These are phyloP conservation scores for Odontarrhena argentea DNA, from an alignment of 345 rosid genomes.

Conservation along the genomic window DNA sequence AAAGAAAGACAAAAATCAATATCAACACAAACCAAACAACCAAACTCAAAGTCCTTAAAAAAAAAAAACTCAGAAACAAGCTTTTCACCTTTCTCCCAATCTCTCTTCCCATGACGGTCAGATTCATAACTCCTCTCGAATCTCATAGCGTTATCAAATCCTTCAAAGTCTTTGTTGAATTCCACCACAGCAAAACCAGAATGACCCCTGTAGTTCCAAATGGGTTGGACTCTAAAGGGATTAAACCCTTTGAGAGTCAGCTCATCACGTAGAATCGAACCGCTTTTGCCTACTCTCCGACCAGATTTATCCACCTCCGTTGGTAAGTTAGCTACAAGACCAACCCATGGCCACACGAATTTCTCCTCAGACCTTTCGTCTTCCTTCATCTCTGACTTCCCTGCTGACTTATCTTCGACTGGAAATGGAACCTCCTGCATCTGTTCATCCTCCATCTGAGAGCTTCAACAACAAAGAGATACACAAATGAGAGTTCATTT, in stretches of 20 bases:
- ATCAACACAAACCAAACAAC: not conserved
- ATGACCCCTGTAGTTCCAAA: slow-evolving; percentile 60
- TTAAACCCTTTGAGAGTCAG: slow-evolving; percentile 57
- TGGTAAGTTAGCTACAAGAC: slow-evolving; percentile 65
- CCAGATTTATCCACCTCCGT: slow-evolving; percentile 44
- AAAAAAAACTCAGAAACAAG: not conserved
- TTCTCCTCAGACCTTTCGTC: not conserved
- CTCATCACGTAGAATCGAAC: slow-evolving; percentile 54
- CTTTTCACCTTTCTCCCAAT: slow-evolving; percentile 34
- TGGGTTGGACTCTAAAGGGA: slow-evolving; percentile 59
- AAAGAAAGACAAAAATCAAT: slow-evolving; percentile 27
- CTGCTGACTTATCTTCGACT: not conserved
- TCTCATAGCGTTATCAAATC: slow-evolving; percentile 56
- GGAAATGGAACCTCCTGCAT: not conserved
- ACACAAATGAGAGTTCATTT: not conserved
- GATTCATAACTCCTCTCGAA: slow-evolving; percentile 55
- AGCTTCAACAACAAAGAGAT: slow-evolving; percentile 2
- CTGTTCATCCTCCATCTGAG: slow-evolving; percentile 24
- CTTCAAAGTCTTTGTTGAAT: slow-evolving; percentile 60
- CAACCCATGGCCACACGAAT: slow-evolving; percentile 59
- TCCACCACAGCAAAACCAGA: slow-evolving; percentile 71
- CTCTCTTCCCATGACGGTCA: slow-evolving; percentile 51
- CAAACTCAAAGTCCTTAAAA: not conserved
- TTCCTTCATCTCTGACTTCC: not conserved
- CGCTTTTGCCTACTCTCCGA: slow-evolving; percentile 58